Evolutionary conservation across 2,329 filamentous ascomycete genomes (phyloP).

Genomic region (Elsinoe australis): DNA sequence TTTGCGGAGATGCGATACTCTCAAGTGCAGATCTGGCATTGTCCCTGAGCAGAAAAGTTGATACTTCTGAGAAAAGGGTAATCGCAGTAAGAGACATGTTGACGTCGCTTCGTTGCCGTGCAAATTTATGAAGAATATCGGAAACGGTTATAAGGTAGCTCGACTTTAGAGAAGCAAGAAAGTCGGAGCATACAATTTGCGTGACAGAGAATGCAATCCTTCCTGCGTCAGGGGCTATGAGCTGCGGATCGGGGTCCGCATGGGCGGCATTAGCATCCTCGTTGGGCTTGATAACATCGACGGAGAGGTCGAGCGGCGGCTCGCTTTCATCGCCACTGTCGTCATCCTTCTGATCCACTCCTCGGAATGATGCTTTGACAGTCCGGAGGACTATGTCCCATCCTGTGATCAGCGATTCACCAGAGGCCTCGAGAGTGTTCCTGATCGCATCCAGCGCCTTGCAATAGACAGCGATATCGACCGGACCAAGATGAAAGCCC

Average conservation of each 20-base stretch:
- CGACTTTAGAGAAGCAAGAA: constrained; percentile 64
- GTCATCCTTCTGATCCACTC: constrained; percentile 16
- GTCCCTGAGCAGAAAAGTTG: constrained; percentile 64
- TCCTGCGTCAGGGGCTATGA: constrained; percentile 64
- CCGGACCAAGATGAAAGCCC: constrained; percentile 24
- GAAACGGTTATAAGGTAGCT: constrained; percentile 69
- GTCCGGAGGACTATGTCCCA: constrained; percentile 84
- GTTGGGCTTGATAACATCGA: background rate
- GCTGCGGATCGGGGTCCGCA: constrained; percentile 18
- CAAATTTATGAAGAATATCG: constrained; percentile 82
- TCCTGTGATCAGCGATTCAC: constrained; percentile 71
- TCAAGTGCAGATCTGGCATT: constrained; percentile 35
- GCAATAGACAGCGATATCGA: constrained; percentile 53
- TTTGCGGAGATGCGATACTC: constrained; percentile 20
- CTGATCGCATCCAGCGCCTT: constrained; percentile 59
- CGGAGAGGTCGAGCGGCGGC: background rate
- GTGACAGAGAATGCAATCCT: constrained; percentile 81
- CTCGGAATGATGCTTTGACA: constrained; percentile 68
- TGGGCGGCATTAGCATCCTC: background rate
- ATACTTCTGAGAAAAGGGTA: constrained; percentile 92
- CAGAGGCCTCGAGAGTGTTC: constrained; percentile 77
- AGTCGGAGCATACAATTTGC: constrained; percentile 91
- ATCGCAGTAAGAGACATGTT: constrained; percentile 93
- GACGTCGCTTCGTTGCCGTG: constrained; percentile 79
- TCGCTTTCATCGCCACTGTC: background rate